Percentiles rank a stretch among this genome's conserved stretches.
These are phyloP conservation scores for Tetrahymena borealis DNA, from an alignment of 73 alveolate species.

Conservation along the genomic window DNA sequence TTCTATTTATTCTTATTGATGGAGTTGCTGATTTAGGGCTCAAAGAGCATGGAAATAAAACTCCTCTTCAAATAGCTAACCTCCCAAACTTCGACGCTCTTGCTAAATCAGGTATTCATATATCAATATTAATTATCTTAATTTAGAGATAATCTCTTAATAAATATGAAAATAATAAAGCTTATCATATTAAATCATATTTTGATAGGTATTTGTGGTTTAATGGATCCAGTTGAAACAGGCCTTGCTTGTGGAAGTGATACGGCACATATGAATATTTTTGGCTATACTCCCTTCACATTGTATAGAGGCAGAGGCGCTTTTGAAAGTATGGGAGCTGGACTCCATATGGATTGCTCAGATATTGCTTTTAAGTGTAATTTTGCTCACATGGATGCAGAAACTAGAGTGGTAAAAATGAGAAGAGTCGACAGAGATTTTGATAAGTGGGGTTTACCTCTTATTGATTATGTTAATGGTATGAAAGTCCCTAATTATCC, in stretches of 20 bases:
- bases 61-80: slow-evolving; percentile 51
- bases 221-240: slow-evolving; percentile 81
- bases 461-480: slow-evolving; percentile 42
- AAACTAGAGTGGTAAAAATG: slow-evolving; percentile 56
- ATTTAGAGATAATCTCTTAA: no score
- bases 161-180: no score
- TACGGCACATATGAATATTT: slow-evolving; percentile 76
- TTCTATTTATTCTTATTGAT: slow-evolving; percentile 59
- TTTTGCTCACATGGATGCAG: slow-evolving; percentile 64
- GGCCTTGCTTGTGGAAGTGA: slow-evolving; percentile 83
- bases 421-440: slow-evolving; percentile 76
- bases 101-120: slow-evolving; percentile 46
- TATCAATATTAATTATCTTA: no score
- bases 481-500: slow-evolving; percentile 39
- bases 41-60: slow-evolving; percentile 30
- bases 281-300: slow-evolving; percentile 73
- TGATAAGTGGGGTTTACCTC: slow-evolving; percentile 70
- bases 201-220: slow-evolving; percentile 35
- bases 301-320: slow-evolving; percentile 77
- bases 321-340: slow-evolving; percentile 83
- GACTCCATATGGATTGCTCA: slow-evolving; percentile 52
- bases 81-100: slow-evolving; percentile 51
- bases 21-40: slow-evolving; percentile 61
- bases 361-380: slow-evolving; percentile 84
- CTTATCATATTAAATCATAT: neutral